These are phyloP conservation scores for Lichtheimia hyalospora DNA, from an alignment of 371 early-diverging fungal species.

Conservation along the genomic window DNA sequence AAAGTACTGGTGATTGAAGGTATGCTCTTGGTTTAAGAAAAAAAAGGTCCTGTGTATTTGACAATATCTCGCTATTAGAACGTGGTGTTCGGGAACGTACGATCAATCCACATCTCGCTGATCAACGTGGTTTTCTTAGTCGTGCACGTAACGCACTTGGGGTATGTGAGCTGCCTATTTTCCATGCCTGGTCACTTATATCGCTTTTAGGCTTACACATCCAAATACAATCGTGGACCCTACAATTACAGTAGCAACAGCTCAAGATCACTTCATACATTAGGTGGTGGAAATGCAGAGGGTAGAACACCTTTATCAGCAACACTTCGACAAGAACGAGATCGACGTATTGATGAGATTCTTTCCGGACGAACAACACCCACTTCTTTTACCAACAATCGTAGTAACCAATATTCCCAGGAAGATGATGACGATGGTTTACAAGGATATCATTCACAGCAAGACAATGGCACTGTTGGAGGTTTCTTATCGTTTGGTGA, in stretches of 20 bases:
- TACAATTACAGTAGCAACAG: slow-evolving; percentile 9
- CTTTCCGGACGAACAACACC: slow-evolving; percentile 26
- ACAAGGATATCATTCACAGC: too few relatives aligned
- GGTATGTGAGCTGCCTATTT: not conserved
- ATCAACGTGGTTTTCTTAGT: slow-evolving; percentile 20
- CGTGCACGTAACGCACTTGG: slow-evolving; percentile 20
- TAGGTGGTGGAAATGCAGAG: too few relatives aligned
- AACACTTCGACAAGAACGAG: slow-evolving; percentile 21
- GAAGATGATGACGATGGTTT: not conserved
- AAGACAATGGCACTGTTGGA: slow-evolving; percentile 1
- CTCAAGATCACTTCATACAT: slow-evolving; percentile 4
- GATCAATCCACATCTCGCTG: slow-evolving; percentile 21
- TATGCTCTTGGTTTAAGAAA: slow-evolving; percentile 3
- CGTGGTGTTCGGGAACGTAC: slow-evolving; percentile 28
- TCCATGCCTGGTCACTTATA: not conserved
- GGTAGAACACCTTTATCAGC: not conserved
- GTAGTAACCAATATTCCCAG: slow-evolving; percentile 3
- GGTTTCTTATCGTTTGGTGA: slow-evolving; percentile 28
- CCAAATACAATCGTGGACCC: slow-evolving; percentile 29
- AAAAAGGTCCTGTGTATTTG: not conserved
- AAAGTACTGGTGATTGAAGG: slow-evolving; percentile 42
- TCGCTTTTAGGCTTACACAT: slow-evolving; percentile 22
- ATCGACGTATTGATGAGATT: slow-evolving; percentile 40
- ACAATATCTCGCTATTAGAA: slow-evolving; percentile 16
- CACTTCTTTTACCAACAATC: slow-evolving; percentile 2